phyloP scores from a whole-genome alignment of 257 asterid species.

The Nicotiana tomentosiformis region DNA sequence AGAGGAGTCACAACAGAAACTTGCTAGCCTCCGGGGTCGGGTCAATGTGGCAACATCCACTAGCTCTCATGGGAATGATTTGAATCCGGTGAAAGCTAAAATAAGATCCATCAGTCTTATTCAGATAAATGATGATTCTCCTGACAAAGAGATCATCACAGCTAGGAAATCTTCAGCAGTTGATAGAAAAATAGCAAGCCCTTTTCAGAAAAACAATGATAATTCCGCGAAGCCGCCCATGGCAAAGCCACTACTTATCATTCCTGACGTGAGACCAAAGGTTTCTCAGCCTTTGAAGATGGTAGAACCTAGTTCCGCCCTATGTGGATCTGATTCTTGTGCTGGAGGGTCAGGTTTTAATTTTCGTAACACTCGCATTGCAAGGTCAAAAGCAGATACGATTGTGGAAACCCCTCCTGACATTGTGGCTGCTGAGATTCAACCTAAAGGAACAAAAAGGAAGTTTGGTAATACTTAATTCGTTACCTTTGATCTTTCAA shows the following conservation, averaged over 20 bases:
- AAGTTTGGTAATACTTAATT: slow-evolving; percentile 35
- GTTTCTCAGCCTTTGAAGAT: slow-evolving; percentile 20
- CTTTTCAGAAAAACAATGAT: slow-evolving; percentile 19
- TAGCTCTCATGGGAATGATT: slow-evolving; percentile 19
- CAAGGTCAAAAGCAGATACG: slow-evolving; percentile 32
- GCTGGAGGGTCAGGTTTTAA: slow-evolving; percentile 19
- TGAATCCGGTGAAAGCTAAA: slow-evolving; percentile 19
- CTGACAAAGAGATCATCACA: slow-evolving; percentile 14
- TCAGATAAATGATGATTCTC: slow-evolving; percentile 1
- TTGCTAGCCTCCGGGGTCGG: slow-evolving; percentile 43
- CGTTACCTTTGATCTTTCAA: background rate
- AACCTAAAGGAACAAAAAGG: slow-evolving; percentile 39
- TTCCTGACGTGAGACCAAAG: slow-evolving; percentile 33
- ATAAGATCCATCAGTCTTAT: slow-evolving; percentile 22
- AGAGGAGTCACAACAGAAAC: slow-evolving; percentile 43
- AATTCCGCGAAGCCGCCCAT: slow-evolving; percentile 26
- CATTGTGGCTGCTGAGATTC: slow-evolving; percentile 28
- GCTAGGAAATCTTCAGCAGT: slow-evolving; percentile 19
- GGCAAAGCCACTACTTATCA: slow-evolving; percentile 40
- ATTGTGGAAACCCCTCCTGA: slow-evolving; percentile 23
- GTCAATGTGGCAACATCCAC: slow-evolving; percentile 26
- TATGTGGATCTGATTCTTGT: slow-evolving; percentile 24
- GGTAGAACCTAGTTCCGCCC: slow-evolving; percentile 29
- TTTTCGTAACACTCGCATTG: slow-evolving; percentile 17
- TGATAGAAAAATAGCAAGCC: background rate